These are phyloP conservation scores for Caloboletus inedulis DNA, from an alignment of 1,284 basidiomycete genomes.

Conservation along the genomic window DNA sequence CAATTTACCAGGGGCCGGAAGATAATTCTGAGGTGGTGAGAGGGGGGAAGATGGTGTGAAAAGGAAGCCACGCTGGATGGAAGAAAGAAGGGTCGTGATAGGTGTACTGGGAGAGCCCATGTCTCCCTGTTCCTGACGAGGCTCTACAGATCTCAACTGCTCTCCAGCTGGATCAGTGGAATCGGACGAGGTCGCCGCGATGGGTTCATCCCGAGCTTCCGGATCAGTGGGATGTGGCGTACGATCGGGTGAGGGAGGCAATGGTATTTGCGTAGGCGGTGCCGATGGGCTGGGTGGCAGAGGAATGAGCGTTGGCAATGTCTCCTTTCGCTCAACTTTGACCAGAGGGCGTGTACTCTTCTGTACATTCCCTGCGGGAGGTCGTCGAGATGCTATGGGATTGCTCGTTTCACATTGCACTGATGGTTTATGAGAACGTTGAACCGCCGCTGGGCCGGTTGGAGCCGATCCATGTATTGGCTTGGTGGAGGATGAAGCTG, in stretches of 20 bases:
- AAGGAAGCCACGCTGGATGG: conserved; percentile 67
- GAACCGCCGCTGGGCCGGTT: neutral
- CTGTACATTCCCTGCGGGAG: conserved; percentile 4
- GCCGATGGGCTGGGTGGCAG: conserved; percentile 31
- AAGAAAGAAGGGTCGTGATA: conserved; percentile 63
- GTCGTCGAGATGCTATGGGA: conserved; percentile 8
- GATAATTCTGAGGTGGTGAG: conserved; percentile 54
- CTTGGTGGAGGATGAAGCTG: conserved; percentile 12
- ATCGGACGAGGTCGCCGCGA: neutral
- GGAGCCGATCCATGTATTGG: neutral
- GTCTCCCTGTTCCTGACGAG: conserved; percentile 4
- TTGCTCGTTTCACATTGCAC: conserved; percentile 14
- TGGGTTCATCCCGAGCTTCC: conserved; percentile 5
- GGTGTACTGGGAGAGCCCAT: conserved; percentile 46
- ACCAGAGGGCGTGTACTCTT: conserved; percentile 14
- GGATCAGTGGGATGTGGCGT: neutral
- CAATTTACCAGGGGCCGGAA: conserved; percentile 18
- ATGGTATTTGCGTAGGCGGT: conserved; percentile 23
- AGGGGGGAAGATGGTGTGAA: conserved; percentile 58
- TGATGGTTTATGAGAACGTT: conserved; percentile 14
- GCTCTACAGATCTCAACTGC: neutral
- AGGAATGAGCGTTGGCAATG: conserved; percentile 27
- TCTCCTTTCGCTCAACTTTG: conserved; percentile 16
- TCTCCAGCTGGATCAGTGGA: neutral
- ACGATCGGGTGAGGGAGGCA: conserved; percentile 29